Evolutionary conservation across 2,329 filamentous ascomycete genomes (phyloP).

Genomic region (Capronia epimyces): DNA sequence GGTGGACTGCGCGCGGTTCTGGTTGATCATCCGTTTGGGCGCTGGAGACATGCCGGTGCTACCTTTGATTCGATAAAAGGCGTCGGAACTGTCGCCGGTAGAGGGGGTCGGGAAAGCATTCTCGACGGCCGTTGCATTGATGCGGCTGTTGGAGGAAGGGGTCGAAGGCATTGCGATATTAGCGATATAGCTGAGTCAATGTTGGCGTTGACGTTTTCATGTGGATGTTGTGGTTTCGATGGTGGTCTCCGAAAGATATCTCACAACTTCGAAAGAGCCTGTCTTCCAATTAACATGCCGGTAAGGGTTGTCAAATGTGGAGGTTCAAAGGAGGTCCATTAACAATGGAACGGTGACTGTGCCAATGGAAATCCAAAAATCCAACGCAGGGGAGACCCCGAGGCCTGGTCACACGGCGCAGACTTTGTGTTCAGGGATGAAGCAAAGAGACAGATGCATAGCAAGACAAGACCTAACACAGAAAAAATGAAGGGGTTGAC

Average conservation of each 20-base stretch:
- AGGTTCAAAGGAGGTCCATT: slow-evolving; percentile 1
- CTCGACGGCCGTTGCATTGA: slow-evolving; percentile 22
- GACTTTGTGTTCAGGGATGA: neutral
- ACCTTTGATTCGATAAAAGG: slow-evolving; percentile 15
- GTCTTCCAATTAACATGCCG: slow-evolving; percentile 3
- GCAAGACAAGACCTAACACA: neutral
- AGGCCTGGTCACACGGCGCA: neutral
- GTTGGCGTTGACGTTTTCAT: neutral
- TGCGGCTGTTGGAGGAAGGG: slow-evolving; percentile 19
- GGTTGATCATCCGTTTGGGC: slow-evolving; percentile 12
- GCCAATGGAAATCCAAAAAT: slow-evolving; percentile 22
- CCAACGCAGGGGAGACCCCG: slow-evolving; percentile 14
- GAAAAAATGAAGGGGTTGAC: neutral
- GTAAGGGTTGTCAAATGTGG: neutral
- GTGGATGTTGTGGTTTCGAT: neutral
- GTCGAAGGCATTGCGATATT: slow-evolving; percentile 14
- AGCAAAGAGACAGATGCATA: slow-evolving; percentile 3
- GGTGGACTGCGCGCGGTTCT: slow-evolving; percentile 24
- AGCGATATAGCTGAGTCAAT: neutral
- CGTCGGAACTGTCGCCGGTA: slow-evolving; percentile 7
- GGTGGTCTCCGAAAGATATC: slow-evolving; percentile 4
- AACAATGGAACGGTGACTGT: slow-evolving; percentile 14
- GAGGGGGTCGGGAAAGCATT: slow-evolving; percentile 29
- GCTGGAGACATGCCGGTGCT: slow-evolving; percentile 20
- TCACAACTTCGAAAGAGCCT: neutral